Evolutionary conservation across 108 stramenopile genomes (phyloP), one percentile per base, ranked within the genome.

Genomic region (Nitzschia sp.): DNA sequence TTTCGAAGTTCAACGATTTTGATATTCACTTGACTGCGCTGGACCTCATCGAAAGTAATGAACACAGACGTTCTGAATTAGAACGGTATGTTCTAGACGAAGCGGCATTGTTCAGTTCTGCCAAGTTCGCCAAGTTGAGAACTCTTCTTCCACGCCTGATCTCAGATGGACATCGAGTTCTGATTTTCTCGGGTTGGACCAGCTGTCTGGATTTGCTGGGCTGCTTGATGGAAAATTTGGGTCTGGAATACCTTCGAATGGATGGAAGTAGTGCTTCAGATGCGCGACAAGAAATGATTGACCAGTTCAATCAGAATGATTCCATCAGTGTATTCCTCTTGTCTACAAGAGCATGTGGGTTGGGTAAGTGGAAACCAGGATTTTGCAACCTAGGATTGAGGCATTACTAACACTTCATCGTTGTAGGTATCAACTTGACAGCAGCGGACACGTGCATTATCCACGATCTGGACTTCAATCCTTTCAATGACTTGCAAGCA

Each of bases 391-490:
- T 51, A 38, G 29, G 6, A 41, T 19, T 37, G 3, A 24, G 8
- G 19, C 21, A 59, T 17, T 24, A 15, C 29, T 65, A 8, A 19
- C 56, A 12, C 76, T 74, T 51, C 73, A 51, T 1, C 70, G 86
- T 46, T 76, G 89, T 8, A 21, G 96, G 93, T 15, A 87, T 89
- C 54, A 82, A 77, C 51, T 78, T 97, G 51, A 92, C 96, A 8
- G 79, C 90, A 12, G 98, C 98, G 0, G 95, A 97, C 77, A 92
- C 91, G 0, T 97, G 97, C 60, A 96, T 99, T 51, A 79, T 99
- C 38, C 94, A 97, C 75, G 98, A 99, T 81, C 69, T 92, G 24
- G 95, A 97, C 75, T 98, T 97, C 81, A 97, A 98, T 70, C 98
- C 98, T 10, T 91, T 94, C 77, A 94, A 93, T 57, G 98, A 99